Evolutionary conservation across 2,329 filamentous ascomycete genomes (phyloP).

Genomic region (Lasiodiplodia hormozganensis): DNA sequence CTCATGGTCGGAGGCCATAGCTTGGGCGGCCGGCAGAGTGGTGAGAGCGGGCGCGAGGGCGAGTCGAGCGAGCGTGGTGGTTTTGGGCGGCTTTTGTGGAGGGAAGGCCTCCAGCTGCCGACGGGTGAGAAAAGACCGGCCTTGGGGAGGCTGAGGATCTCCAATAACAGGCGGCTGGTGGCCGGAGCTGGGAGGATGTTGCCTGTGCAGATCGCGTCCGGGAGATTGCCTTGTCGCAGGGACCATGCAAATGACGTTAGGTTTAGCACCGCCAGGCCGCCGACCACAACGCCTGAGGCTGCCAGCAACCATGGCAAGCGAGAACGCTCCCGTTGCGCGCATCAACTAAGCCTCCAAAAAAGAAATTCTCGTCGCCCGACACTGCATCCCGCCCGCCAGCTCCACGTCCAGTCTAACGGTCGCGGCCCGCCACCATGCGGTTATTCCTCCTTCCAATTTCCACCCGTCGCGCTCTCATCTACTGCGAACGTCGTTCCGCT

Average conservation of each 20-base stretch:
- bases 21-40: neutral
- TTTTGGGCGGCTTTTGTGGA: neutral
- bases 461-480: constrained; percentile 87
- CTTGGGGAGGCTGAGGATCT: constrained; percentile 26
- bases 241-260: constrained; percentile 21
- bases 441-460: constrained; percentile 94
- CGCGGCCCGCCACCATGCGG: constrained; percentile 67
- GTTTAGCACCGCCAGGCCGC: neutral
- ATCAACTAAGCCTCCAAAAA: constrained; percentile 4
- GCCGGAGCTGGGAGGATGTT: constrained; percentile 25
- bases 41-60: constrained; percentile 18
- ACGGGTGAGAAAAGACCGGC: constrained; percentile 19
- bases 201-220: constrained; percentile 26
- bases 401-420: constrained; percentile 1
- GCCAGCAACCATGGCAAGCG: constrained; percentile 3
- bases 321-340: constrained; percentile 6
- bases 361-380: too few relatives aligned
- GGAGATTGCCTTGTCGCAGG: constrained; percentile 21
- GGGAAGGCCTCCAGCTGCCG: constrained; percentile 23
- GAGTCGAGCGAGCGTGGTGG: constrained; percentile 6
- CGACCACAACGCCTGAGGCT: constrained; percentile 30
- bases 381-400: too few relatives aligned
- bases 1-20: constrained; percentile 22
- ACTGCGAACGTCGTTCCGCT: constrained; percentile 75
- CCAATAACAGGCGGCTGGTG: constrained; percentile 26